phyloP scores from a whole-genome alignment of 495 filamentous ascomycete species.

The Penicillium psychrofluorescens region DNA sequence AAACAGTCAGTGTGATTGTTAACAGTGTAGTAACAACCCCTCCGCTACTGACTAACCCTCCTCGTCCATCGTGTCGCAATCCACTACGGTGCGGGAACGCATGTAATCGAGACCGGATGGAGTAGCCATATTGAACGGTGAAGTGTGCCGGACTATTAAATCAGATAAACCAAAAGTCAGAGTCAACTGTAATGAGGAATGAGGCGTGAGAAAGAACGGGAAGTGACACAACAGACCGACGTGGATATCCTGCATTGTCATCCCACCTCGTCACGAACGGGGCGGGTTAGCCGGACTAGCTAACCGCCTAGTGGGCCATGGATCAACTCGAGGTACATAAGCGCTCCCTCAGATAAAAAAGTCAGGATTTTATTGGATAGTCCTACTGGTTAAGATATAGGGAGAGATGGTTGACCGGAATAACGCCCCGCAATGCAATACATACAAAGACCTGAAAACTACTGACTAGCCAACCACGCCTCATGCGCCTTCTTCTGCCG shows the following conservation, averaged over 20 bases:
- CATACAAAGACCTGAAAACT: slow-evolving; percentile 1
- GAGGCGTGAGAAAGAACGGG: no score
- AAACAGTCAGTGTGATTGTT: background rate
- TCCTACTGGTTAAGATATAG: background rate
- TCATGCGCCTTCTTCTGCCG: slow-evolving; percentile 85
- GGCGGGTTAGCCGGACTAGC: no score
- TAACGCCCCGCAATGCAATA: slow-evolving; percentile 12
- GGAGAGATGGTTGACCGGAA: background rate
- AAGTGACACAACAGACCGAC: no score
- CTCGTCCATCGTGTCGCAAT: slow-evolving; percentile 55
- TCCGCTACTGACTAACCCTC: slow-evolving; percentile 32
- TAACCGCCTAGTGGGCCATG: no score
- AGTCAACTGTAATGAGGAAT: no score
- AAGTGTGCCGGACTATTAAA: background rate
- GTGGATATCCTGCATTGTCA: no score
- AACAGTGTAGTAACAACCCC: background rate
- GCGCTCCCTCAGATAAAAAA: background rate
- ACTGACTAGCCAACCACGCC: slow-evolving; percentile 42
- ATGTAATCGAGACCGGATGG: slow-evolving; percentile 27
- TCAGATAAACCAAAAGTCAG: background rate
- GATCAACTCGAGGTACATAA: no score
- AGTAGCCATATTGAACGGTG: slow-evolving; percentile 8
- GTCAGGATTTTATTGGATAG: background rate
- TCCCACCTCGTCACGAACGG: no score
- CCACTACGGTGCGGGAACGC: slow-evolving; percentile 44